A percentile compares a stretch with the other conserved stretches of the same genome.
Conservation (phyloP, 495 filamentous ascomycete species). For the Daldinia caldariorum region DNA sequence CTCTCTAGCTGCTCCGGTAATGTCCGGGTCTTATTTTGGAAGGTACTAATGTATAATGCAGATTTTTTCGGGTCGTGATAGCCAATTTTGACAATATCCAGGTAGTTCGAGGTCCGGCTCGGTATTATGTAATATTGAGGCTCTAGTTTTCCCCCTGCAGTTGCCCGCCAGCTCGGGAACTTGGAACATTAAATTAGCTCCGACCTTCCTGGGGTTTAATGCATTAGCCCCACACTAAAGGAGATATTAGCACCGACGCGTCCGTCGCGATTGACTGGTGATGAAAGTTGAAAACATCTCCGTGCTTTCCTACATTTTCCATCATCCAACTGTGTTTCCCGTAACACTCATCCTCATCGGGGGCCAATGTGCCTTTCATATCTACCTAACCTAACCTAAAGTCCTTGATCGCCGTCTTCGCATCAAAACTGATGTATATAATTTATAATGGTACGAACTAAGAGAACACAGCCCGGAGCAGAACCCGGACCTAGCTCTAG, state of each 20-base stretch:
- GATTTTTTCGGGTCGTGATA: background rate
- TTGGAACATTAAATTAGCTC: background rate
- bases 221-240: background rate
- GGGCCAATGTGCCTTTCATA: background rate
- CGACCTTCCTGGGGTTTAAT: background rate
- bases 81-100: background rate
- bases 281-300: background rate
- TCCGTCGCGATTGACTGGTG: background rate
- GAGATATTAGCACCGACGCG: background rate
- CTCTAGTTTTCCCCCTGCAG: conserved; percentile 10
- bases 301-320: background rate
- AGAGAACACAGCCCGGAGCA: conserved; percentile 33
- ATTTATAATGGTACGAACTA: conserved; percentile 47
- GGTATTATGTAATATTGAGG: conserved; percentile 22
- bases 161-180: background rate
- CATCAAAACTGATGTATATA: background rate
- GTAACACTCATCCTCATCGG: too few species aligned
- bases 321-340: background rate
- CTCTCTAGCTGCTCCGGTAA: background rate
- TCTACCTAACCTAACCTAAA: too few species aligned
- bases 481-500: conserved; percentile 27
- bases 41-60: background rate
- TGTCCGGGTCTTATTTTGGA: background rate
- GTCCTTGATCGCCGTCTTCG: too few species aligned
- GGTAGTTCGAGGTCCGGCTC: background rate